Base-by-base conservation (phyloP, 805 yeast genomes). In the Priceomyces carsonii region DNA sequence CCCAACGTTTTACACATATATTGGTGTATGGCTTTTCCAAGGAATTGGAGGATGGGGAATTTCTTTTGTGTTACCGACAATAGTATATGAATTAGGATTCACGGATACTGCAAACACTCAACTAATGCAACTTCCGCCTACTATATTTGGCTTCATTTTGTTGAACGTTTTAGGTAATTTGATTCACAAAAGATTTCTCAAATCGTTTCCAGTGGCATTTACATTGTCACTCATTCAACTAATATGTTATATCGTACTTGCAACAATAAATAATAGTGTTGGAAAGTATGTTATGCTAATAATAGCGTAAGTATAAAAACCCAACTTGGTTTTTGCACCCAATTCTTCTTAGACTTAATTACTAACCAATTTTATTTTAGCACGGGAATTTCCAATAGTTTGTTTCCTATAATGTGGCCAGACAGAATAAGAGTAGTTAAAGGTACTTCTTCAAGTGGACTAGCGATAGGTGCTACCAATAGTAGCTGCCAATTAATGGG, bases 41-140 rank as follows among this genome's bases (percentile, higher is more conserved):
- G 48, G 46, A 20, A 32, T 44, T 21, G 48, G 48, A 3, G 48
- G 48, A 12, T 44, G 46, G 48, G 48, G 48, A 9, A 44, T 44
- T 32, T 40, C 52, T 29, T 36, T 49, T 28, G 47, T 44, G 15
- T 36, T 47, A 18, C 54, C 54, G 17, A 42, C 52, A 3, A 47
- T 49, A 17, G 35, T 49, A n/a, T 43, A 39, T 26, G 36, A 43
- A 17, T 38, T 49, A 25, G 54, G 54, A 3, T 49, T 47, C 32
- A 47, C 54, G 8, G 42, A 43, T 31, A 40, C 48, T 5, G 45
- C 47, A 6, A 45, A 42, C 5, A 45, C 54, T 15, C 54, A 47
- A 28, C 36, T 47, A 28, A 40, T 49, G 41, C 33, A 44, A 10
- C 40, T 47, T 35, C 54, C 54, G 12, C 50, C 53, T 5, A 31